These are phyloP conservation scores for Fusarium sulawesiense DNA, from an alignment of 2,329 filamentous ascomycete species.

Conservation along the genomic window DNA sequence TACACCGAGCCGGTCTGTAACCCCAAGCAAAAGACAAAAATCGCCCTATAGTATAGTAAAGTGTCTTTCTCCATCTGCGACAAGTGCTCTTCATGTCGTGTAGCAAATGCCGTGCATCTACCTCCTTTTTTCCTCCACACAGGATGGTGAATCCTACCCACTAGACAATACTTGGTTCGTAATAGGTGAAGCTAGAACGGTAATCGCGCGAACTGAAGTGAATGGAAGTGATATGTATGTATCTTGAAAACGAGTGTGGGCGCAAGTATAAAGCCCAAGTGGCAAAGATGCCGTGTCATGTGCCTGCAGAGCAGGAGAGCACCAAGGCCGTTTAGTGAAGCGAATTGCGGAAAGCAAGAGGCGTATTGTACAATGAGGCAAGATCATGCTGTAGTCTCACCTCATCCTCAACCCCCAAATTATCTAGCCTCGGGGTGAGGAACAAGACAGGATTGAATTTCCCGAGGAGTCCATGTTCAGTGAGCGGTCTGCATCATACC, in stretches of 20 bases:
- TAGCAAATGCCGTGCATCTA: constrained; percentile 43
- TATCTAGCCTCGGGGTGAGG: constrained; percentile 18
- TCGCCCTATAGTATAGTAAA: constrained; percentile 25
- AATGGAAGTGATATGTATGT: constrained; percentile 32
- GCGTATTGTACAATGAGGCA: constrained; percentile 33
- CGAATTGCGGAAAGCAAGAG: constrained; percentile 37
- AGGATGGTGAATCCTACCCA: constrained; percentile 40
- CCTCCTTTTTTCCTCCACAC: constrained; percentile 30
- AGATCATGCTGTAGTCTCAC: constrained; percentile 12
- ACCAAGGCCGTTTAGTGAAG: constrained; percentile 34
- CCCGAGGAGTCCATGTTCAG: constrained; percentile 26
- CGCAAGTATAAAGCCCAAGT: constrained; percentile 37
- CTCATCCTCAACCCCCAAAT: constrained; percentile 23
- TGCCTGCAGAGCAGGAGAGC: constrained; percentile 8
- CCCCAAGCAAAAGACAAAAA: constrained; percentile 42
- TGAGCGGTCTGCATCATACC: constrained; percentile 48
- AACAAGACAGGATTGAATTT: constrained; percentile 8
- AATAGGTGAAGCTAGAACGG: constrained; percentile 30
- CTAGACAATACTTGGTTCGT: constrained; percentile 46
- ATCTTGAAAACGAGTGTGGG: constrained; percentile 37
- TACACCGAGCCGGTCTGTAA: constrained; percentile 29
- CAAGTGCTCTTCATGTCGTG: constrained; percentile 45
- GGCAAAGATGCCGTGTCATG: constrained; percentile 36
- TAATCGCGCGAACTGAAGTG: constrained; percentile 33
- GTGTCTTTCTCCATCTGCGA: constrained; percentile 29